Base-by-base conservation (phyloP, 768 basidiomycete species). In the Leccinellum luteum region DNA sequence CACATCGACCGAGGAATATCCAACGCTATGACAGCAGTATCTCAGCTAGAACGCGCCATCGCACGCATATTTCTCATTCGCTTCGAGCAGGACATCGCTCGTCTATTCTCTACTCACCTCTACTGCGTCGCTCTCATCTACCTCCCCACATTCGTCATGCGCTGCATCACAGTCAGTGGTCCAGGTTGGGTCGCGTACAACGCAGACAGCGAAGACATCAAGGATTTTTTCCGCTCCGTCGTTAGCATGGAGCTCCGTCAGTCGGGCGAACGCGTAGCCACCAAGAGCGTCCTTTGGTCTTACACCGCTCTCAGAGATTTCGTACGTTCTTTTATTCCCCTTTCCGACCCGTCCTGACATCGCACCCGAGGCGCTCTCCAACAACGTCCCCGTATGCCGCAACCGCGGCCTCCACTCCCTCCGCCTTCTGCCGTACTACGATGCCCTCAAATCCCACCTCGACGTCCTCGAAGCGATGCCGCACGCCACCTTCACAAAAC, bases 161-260 rank as follows among this genome's bases (percentile, higher is more conserved):
- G 85, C 32, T 85, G 86, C 61, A 75, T 81, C 48, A 75, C 81
- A 14, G 77, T 86, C 25, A 81, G 78, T 1, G 85, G 86, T 0
- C 85, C 86, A 0, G 80, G 82, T 25, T 90, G 88, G 88, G 74
- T 85, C 21, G 86, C 85, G 0, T 75, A 79, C 65, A 89, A 89
- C 58, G 77, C 86, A 8, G 83, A 85, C 57, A 78, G 71, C 51
- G 88, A 89, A 56, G 87, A 86, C 56, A 78, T 90, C 67, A 89
- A 87, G 59, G 87, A 90, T 64, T 89, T 87, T 68, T 84, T 89
- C 70, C 78, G 88, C 17, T 78, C 83, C 1, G 81, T 80, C 48
- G 82, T 90, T 59, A 80, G 79, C 58, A 89, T 90, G 87, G 88
- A 90, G 67, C 79, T 90, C 71, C 79, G 89, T 28, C 86, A 90